Evolutionary conservation across 768 basidiomycete species (phyloP), one percentile per base, ranked within the genome.

Genomic region (Termitomyces sp.): DNA sequence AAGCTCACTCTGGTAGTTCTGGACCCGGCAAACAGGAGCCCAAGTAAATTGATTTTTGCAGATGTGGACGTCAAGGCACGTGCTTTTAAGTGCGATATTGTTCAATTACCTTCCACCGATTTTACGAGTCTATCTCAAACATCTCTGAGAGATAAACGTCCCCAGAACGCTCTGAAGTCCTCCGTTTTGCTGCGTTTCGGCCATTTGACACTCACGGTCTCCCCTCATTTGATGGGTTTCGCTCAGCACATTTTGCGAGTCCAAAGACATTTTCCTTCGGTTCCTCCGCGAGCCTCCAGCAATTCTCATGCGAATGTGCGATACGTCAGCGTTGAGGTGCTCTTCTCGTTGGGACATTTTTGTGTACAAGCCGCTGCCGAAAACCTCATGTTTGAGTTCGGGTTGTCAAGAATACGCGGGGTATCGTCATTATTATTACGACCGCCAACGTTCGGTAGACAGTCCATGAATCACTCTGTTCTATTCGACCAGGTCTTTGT

Each of bases 351-450:
- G 48, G 73, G 70, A 7, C 73, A 67, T 8, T 61, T 87, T 43
- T 76, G 75, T 27, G 64, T 88, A n/a, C 80, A 79, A 55, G 87
- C 87, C 8, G 84, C 81, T 5, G 87, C 88, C 7, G 86, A 87
- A 64, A 90, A 85, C 63, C 74, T 92, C 29, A 73, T 82, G 18
- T 79, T 89, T 55, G 88, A 87, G 53, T 76, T 86, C 55, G 79
- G 79, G 16, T 64, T 81, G 26, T 69, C 74, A 3, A 69, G 68
- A 13, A 58, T 80, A 10, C 76, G 74, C 53, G 65, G 72, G 41
- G 67, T 70, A 10, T 76, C 76, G 5, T 75, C 72, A 16, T 55
- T 69, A 14, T 58, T 80, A 22, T 67, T 72, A 42, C 58, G 60
- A 60, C 60, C 61, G 50, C 64, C 69, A 49, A 60, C 63, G 57